A percentile compares a stretch with the other conserved stretches of the same genome.
These are phyloP conservation scores for Zymoseptoria ardabiliae DNA, from an alignment of 2,329 filamentous ascomycete species.

Conservation along the genomic window DNA sequence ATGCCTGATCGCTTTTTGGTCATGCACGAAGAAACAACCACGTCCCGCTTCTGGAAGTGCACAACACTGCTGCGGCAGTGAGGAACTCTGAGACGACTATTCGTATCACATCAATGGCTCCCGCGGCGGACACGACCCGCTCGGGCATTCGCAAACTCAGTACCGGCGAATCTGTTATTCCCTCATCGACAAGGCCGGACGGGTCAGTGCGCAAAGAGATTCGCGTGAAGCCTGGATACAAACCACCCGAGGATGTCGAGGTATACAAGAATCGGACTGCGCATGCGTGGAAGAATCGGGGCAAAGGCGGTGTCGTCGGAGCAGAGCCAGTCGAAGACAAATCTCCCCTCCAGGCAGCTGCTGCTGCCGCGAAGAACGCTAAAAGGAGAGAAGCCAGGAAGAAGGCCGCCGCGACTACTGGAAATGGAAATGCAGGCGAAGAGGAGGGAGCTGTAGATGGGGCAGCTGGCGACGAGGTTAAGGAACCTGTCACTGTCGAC, in stretches of 20 bases:
- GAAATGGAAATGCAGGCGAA: slow-evolving; percentile 47
- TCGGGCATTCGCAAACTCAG: slow-evolving; percentile 60
- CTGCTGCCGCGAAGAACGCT: slow-evolving; percentile 67
- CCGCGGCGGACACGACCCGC: slow-evolving; percentile 25
- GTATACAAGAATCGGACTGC: slow-evolving; percentile 91
- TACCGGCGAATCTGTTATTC: slow-evolving; percentile 81
- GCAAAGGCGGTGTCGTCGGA: slow-evolving; percentile 64
- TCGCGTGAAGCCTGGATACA: slow-evolving; percentile 85
- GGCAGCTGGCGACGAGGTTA: slow-evolving; percentile 30
- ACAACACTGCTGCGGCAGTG: not conserved
- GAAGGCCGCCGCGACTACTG: slow-evolving; percentile 47
- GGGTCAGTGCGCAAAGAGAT: slow-evolving; percentile 92
- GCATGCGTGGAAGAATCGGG: slow-evolving; percentile 72
- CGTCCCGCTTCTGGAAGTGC: not conserved
- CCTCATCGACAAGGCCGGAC: slow-evolving; percentile 76
- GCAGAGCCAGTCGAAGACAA: slow-evolving; percentile 49
- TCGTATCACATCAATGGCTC: slow-evolving; percentile 32
- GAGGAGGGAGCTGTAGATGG: slow-evolving; percentile 76
- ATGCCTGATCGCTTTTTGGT: not conserved
- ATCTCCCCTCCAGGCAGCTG: slow-evolving; percentile 36
- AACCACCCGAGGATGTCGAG: slow-evolving; percentile 89
- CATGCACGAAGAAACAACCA: not conserved
- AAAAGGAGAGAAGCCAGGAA: slow-evolving; percentile 65
- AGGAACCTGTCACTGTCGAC: slow-evolving; percentile 49
- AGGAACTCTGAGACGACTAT: not conserved